phyloP scores from a whole-genome alignment of 2,329 filamentous ascomycete species.

The Cercospora sp. region DNA sequence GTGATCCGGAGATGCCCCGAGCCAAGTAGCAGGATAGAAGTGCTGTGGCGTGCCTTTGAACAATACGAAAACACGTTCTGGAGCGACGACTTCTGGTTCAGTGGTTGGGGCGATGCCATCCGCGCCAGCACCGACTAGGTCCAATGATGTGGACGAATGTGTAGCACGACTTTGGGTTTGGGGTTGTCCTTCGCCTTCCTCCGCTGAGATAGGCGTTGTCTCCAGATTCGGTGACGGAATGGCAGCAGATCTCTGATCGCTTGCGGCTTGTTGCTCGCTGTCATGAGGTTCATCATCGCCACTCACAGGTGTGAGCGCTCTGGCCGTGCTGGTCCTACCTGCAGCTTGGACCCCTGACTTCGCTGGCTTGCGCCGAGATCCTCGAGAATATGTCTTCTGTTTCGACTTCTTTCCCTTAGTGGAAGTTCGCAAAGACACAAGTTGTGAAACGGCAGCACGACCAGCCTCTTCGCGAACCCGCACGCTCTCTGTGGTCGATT shows the following conservation, averaged over 20 bases:
- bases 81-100: conserved; percentile 25
- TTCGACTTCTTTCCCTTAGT: conserved; percentile 14
- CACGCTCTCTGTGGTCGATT: conserved; percentile 29
- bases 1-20: conserved; percentile 47
- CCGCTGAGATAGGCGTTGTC: conserved; percentile 1
- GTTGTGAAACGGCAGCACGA: conserved; percentile 38
- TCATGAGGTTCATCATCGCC: not conserved
- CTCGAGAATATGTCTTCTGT: conserved; percentile 23
- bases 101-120: not conserved
- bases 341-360: conserved; percentile 2
- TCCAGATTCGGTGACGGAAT: not conserved
- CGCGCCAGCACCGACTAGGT: not conserved
- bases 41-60: conserved; percentile 55
- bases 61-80: conserved; percentile 58
- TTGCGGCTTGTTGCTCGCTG: not conserved
- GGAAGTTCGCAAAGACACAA: conserved; percentile 25
- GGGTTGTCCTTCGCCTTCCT: not conserved
- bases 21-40: conserved; percentile 63
- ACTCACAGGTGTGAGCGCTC: not conserved
- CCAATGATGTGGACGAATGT: not conserved
- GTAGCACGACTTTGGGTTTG: not conserved
- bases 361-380: conserved; percentile 19
- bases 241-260: not conserved
- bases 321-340: conserved; percentile 2
- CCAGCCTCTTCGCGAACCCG: conserved; percentile 40